These are phyloP conservation scores for Gossypium anomalum DNA, from an alignment of 345 rosid genomes.

Conservation along the genomic window DNA sequence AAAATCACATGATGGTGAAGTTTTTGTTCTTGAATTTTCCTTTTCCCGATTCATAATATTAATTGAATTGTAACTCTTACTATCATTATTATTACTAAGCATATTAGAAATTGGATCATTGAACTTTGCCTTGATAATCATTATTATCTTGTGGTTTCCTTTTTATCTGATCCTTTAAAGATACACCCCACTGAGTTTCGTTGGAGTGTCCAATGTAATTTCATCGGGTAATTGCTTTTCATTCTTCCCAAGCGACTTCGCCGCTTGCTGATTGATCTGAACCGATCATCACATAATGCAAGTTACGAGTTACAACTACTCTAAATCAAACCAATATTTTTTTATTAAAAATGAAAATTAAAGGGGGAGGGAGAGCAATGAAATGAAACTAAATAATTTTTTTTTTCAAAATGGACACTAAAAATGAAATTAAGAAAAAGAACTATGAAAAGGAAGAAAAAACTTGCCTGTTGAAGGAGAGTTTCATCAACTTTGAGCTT, in stretches of 20 bases:
- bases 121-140: conserved; percentile 38
- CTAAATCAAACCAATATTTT: neutral
- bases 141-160: conserved; percentile 42
- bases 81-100: conserved; percentile 16
- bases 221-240: conserved; percentile 57
- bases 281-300: conserved; percentile 19
- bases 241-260: conserved; percentile 78
- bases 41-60: conserved; percentile 24
- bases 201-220: conserved; percentile 31
- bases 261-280: conserved; percentile 94
- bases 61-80: conserved; percentile 14
- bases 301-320: conserved; percentile 13
- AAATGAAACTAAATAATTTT: neutral
- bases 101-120: conserved; percentile 31
- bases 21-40: conserved; percentile 20
- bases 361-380: neutral
- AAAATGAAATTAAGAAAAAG: too few relatives aligned
- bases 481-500: conserved; percentile 94
- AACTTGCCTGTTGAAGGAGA: conserved; percentile 71
- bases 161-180: conserved; percentile 81
- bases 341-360: neutral
- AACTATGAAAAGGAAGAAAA: neutral
- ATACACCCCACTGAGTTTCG: conserved; percentile 42
- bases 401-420: neutral
- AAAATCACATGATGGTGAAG: neutral